These are phyloP conservation scores for Paulinella micropora DNA, from an alignment of 78 protist species.

Conservation along the genomic window DNA sequence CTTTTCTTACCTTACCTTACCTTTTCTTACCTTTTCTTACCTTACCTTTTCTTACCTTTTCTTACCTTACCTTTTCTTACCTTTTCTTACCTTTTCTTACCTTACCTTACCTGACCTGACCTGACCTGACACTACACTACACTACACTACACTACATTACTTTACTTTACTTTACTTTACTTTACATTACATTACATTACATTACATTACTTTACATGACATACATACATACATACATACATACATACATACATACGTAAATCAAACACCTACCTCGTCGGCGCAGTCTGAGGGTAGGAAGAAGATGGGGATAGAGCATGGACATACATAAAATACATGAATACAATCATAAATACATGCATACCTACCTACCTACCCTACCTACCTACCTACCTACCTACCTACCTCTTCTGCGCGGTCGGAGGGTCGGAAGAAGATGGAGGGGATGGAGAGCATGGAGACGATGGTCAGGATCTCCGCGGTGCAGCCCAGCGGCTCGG, in stretches of 20 bases:
- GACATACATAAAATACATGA: neutral
- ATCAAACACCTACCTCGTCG: neutral
- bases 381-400: conserved; percentile 8
- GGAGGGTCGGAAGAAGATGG: conserved; percentile 73
- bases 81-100: too few relatives aligned
- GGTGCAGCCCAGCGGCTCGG: conserved; percentile 24
- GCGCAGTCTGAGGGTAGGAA: neutral
- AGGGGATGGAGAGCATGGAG: conserved; percentile 69
- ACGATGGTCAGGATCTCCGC: conserved; percentile 31
- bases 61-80: too few relatives aligned
- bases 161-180: neutral
- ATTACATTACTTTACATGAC: too few relatives aligned
- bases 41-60: too few relatives aligned
- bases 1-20: too few relatives aligned
- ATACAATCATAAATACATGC: neutral
- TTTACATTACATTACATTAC: too few relatives aligned
- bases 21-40: too few relatives aligned
- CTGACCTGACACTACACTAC: too few relatives aligned
- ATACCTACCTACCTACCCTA: neutral
- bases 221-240: neutral
- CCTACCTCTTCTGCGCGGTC: conserved; percentile 49
- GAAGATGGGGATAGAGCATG: neutral
- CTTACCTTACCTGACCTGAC: too few relatives aligned
- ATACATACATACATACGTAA: neutral
- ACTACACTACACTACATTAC: neutral